A percentile compares a stretch with the other conserved stretches of the same genome.
Evolutionary conservation across 805 yeast genomes (phyloP).

Genomic region (Kuraishia ogatae): DNA sequence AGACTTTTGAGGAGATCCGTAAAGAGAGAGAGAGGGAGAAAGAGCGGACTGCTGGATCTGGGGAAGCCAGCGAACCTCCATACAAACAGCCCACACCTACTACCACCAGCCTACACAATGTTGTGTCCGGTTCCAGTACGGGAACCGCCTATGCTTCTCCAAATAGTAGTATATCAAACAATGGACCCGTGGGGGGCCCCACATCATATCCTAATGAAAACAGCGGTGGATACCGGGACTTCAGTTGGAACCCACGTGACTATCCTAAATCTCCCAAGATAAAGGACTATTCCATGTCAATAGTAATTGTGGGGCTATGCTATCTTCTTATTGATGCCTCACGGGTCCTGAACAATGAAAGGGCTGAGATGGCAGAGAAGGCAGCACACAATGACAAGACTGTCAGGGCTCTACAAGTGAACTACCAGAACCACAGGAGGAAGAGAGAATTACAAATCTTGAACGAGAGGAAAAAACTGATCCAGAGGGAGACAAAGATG

Average conservation of each 20-base stretch:
- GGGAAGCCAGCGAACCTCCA: conserved; percentile 10
- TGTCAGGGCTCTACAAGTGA: conserved; percentile 32
- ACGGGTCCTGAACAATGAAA: conserved; percentile 11
- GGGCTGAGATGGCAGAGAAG: conserved; percentile 19
- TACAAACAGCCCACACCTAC: too few relatives aligned
- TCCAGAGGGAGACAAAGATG: conserved; percentile 48
- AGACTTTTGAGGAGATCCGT: conserved; percentile 17
- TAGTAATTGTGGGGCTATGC: neutral
- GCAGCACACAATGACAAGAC: conserved; percentile 23
- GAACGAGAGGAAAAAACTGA: conserved; percentile 40
- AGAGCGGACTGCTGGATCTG: conserved; percentile 12
- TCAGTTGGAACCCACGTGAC: neutral
- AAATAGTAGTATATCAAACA: too few relatives aligned
- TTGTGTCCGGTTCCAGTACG: neutral
- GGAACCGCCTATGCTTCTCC: neutral
- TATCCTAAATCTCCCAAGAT: neutral
- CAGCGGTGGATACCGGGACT: neutral
- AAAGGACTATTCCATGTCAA: neutral
- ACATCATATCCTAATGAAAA: neutral
- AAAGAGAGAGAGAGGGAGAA: neutral
- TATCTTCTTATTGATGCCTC: neutral
- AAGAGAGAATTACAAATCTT: conserved; percentile 43
- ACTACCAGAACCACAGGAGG: conserved; percentile 40
- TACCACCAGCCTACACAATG: too few relatives aligned
- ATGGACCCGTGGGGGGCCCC: neutral